Evolutionary conservation across 177 flowering plant species (phyloP), one percentile per base, ranked within the genome.

Genomic region (Vitis hybrid): DNA sequence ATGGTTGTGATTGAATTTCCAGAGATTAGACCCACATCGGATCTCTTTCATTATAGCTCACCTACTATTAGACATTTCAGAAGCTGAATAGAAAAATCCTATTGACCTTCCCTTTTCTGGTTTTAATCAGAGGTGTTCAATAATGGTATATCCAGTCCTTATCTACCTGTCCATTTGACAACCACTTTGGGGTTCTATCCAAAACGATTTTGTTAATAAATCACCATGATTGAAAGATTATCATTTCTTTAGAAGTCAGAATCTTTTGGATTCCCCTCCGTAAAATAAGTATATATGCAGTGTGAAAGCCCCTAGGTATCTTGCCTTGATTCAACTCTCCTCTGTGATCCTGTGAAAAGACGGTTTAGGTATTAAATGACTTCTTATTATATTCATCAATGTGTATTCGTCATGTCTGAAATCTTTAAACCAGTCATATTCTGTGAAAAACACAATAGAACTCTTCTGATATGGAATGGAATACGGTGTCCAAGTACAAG

Each of bases 281-380:
- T 13, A 13, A 15, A 13, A 0, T n/a, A 15, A 56, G 8, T 56
- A 3, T n/a, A 7, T 15, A 56, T 56, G 16, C 19, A 15, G 13
- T 56, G 16, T 56, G 19, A 35, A 57, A 57, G n/a, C 60, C 27
- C 0, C 60, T 16, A 19, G 24, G 60, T 57, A 57, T 57, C 60
- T 57, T 57, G 27, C 60, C 60, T 57, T 57, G 60, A 57, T 57
- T 57, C 60, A 19, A 19, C 46, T 54, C n/a, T 14, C 16, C 16
- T 54, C 6, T 54, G 16, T 54, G 56, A 54, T 13, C 16, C 56
- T 54, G 56, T 54, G 6, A 16, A 54, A 54, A 54, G 56, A 16
- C 5, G 6, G 15, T 54, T 54, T 54, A 2, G 60, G 18, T 15
- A 56, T 56, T 1, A 15, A 15, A 6, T 56, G 59, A 6, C 59